These are phyloP conservation scores for Fomitopsis schrenkii DNA, from an alignment of 1,284 basidiomycete genomes.

Conservation along the genomic window DNA sequence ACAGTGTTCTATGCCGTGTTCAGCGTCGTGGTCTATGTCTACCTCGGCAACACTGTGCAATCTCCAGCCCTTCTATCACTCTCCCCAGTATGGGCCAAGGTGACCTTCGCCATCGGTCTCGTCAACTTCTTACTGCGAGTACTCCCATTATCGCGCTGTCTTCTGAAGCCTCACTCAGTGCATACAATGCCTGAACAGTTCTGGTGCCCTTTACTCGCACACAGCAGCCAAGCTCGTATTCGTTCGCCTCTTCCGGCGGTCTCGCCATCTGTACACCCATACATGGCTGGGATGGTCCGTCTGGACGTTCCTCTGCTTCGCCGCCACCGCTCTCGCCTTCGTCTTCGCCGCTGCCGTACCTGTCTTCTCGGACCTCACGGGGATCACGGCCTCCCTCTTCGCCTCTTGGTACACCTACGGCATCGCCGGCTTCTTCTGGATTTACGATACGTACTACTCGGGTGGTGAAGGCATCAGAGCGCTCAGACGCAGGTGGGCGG, in stretches of 20 bases:
- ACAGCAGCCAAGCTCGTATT: slow-evolving; percentile 59
- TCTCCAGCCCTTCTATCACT: slow-evolving; percentile 53
- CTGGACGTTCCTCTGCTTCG: slow-evolving; percentile 47
- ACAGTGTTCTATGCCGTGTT: slow-evolving; percentile 47
- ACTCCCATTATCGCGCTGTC: no score
- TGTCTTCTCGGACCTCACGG: slow-evolving; percentile 51
- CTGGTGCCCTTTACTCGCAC: slow-evolving; percentile 46
- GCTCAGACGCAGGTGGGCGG: slow-evolving; percentile 29
- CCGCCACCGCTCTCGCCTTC: slow-evolving; percentile 43
- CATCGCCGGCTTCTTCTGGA: slow-evolving; percentile 52
- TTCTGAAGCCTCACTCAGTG: no score
- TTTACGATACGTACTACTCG: slow-evolving; percentile 45
- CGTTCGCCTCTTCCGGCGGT: slow-evolving; percentile 54
- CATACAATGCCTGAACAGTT: slow-evolving; percentile 22
- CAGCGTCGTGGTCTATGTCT: slow-evolving; percentile 51
- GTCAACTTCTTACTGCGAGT: slow-evolving; percentile 48
- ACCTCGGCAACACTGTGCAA: slow-evolving; percentile 52
- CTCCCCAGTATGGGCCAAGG: slow-evolving; percentile 46
- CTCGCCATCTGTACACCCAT: slow-evolving; percentile 53
- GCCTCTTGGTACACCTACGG: slow-evolving; percentile 59
- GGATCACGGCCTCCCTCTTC: slow-evolving; percentile 51
- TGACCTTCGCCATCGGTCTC: slow-evolving; percentile 42
- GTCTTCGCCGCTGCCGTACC: slow-evolving; percentile 53
- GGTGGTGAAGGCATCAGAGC: slow-evolving; percentile 31
- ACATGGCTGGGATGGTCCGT: slow-evolving; percentile 54